Evolutionary conservation across 2,329 filamentous ascomycete genomes (phyloP).

Genomic region (Nemania diffusa): DNA sequence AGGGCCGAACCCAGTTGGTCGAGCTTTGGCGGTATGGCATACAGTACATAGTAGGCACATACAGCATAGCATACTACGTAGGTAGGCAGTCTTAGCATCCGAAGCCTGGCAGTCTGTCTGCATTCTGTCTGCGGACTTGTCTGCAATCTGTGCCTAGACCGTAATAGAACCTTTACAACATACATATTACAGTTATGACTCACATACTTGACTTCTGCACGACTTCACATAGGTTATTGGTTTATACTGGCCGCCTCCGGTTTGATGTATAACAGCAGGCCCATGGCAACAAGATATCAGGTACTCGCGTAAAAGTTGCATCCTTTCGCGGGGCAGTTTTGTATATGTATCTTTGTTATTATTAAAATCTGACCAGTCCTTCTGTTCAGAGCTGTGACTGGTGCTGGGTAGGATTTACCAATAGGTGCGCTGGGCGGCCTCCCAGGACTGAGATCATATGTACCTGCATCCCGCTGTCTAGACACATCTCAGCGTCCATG

Average conservation of each 20-base stretch:
- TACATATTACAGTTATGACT: conserved; percentile 16
- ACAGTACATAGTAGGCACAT: too few relatives aligned
- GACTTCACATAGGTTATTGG: conserved; percentile 5
- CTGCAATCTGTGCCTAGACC: conserved; percentile 10
- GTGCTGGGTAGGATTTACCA: conserved; percentile 20
- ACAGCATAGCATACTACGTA: not conserved
- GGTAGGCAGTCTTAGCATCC: conserved; percentile 1
- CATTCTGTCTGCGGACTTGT: too few relatives aligned
- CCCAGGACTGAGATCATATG: conserved; percentile 36
- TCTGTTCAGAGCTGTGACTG: not conserved
- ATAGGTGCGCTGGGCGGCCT: conserved; percentile 40
- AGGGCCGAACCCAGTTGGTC: too few relatives aligned
- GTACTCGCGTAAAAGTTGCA: not conserved
- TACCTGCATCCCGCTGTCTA: conserved; percentile 35
- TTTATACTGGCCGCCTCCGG: conserved; percentile 5
- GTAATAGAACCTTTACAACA: conserved; percentile 13
- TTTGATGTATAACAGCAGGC: conserved; percentile 3
- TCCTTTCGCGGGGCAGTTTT: not conserved
- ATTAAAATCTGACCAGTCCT: too few relatives aligned
- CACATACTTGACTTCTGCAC: conserved; percentile 15
- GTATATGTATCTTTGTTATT: too few relatives aligned
- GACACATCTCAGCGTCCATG: conserved; percentile 24
- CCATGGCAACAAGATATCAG: conserved; percentile 7
- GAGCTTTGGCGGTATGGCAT: too few relatives aligned
- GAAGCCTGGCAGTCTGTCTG: conserved; percentile 12